A percentile compares a stretch with the other conserved stretches of the same genome.
phyloP scores from a whole-genome alignment of 2,329 filamentous ascomycete species.

The Diaporthe amygdali region DNA sequence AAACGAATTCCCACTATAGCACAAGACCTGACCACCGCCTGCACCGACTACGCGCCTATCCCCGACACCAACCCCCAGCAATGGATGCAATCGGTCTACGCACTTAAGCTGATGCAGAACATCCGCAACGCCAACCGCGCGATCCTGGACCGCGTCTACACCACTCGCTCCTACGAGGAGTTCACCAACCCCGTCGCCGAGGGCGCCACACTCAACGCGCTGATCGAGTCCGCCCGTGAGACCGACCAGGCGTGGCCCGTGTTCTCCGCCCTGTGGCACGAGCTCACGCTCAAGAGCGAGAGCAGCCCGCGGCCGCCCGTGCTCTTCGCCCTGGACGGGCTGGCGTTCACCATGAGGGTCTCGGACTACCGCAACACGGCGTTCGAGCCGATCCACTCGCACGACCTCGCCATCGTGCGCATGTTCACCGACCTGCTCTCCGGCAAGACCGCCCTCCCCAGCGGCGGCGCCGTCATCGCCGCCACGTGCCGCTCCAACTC shows the following conservation, averaged over 20 bases:
- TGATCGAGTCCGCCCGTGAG: slow-evolving; percentile 75
- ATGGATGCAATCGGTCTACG: slow-evolving; percentile 83
- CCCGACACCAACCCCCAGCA: slow-evolving; percentile 59
- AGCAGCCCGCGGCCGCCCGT: slow-evolving; percentile 57
- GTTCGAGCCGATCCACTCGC: slow-evolving; percentile 79
- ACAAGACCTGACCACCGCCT: slow-evolving; percentile 79
- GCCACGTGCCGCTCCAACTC: slow-evolving; percentile 76
- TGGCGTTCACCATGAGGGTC: slow-evolving; percentile 80
- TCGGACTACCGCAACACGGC: slow-evolving; percentile 77
- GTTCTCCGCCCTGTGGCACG: slow-evolving; percentile 81
- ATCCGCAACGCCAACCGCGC: slow-evolving; percentile 74
- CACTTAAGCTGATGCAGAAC: slow-evolving; percentile 73
- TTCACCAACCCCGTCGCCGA: slow-evolving; percentile 57
- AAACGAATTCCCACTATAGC: slow-evolving; percentile 49
- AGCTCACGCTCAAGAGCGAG: slow-evolving; percentile 63
- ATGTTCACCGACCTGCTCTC: slow-evolving; percentile 77
- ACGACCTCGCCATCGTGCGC: slow-evolving; percentile 79
- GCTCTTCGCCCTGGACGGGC: slow-evolving; percentile 78
- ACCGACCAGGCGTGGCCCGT: slow-evolving; percentile 80
- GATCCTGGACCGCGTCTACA: slow-evolving; percentile 60
- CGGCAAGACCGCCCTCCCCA: slow-evolving; percentile 61
- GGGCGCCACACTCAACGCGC: slow-evolving; percentile 67
- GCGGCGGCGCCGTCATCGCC: slow-evolving; percentile 81
- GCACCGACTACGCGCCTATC: slow-evolving; percentile 80
- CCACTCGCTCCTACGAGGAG: slow-evolving; percentile 50